These are phyloP conservation scores for Lasiodiplodia sp. DNA, from an alignment of 2,329 filamentous ascomycete genomes.

Conservation along the genomic window DNA sequence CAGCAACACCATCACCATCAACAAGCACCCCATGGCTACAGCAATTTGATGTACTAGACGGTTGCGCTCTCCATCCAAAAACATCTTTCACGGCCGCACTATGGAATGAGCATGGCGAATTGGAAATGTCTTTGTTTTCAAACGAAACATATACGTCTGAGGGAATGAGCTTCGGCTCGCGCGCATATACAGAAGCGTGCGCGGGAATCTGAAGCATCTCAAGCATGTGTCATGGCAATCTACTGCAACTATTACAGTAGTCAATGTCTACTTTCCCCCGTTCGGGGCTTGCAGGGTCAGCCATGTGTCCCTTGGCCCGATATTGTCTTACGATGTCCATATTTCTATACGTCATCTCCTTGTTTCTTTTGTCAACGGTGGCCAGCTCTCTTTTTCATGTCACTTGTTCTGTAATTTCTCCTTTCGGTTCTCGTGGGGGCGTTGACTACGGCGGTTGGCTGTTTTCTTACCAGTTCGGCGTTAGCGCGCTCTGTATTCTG, in stretches of 20 bases:
- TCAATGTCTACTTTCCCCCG: not conserved
- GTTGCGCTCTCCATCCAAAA: not conserved
- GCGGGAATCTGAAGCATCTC: not conserved
- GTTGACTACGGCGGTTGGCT: constrained; percentile 6
- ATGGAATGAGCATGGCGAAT: not conserved
- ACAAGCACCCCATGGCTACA: constrained; percentile 16
- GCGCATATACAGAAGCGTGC: not conserved
- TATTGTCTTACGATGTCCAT: constrained; percentile 18
- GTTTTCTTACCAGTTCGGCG: not conserved
- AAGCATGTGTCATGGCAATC: constrained; percentile 9
- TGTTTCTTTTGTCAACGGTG: not conserved
- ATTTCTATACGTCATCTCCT: not conserved
- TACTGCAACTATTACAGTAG: not conserved
- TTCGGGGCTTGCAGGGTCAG: not conserved
- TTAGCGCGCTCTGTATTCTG: not conserved
- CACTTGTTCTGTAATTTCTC: constrained; percentile 4
- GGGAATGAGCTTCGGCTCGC: not conserved
- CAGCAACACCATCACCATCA: constrained; percentile 20
- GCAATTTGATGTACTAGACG: constrained; percentile 21
- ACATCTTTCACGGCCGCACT: constrained; percentile 12
- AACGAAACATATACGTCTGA: not conserved
- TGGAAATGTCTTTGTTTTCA: not conserved
- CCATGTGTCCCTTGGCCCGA: not conserved
- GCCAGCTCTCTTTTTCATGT: not conserved
- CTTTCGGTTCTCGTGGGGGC: not conserved